Evolutionary conservation across 2,329 filamentous ascomycete species (phyloP), one percentile per base, ranked within the genome.

Genomic region (Curvularia eragrostidis): DNA sequence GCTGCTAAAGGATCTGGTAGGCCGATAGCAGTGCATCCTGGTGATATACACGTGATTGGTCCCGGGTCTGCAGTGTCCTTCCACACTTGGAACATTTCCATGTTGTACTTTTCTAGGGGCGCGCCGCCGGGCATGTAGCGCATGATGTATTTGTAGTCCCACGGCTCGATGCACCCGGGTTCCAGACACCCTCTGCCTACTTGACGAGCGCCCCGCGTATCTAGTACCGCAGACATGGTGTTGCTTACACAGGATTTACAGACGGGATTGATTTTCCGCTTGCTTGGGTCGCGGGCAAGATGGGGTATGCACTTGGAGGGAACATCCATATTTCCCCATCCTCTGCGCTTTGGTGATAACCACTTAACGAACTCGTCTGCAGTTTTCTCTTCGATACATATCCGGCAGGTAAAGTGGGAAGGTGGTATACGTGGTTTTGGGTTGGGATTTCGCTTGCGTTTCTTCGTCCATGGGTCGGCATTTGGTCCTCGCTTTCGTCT

Each of bases 171-270:
- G 39, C 71, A 73, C 1, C 61, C 63, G 2, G 65, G 63, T 39
- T 71, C 68, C 0, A 73, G 30, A 48, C 71, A 74, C 3, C 71
- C 70, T 2, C 18, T 36, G 21, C 48, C 36, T 3, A 72, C 53
- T 18, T 54, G 41, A 2, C 65, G 63, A 1, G 65, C 68, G 13
- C 71, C 71, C 3, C 65, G 47, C 8, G 56, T 64, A 32, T 70
- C 68, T 8, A 69, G 58, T 1, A 58, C 58, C 1, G 70, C 66
- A 5, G 66, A 61, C 58, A 74, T 62, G 53, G 55, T 44, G 3
- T 43, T 43, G 1, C 68, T 64, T 12, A 74, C 67, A 52, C 71
- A 74, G 8, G 61, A 36, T 19, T 66, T 70, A 56, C 71, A 74
- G 1, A 74, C 67, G 0, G 71, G 70, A 3, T 70, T 62, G 32